Conservation (phyloP, 306 rosid species). For the Cicer bijugum region DNA sequence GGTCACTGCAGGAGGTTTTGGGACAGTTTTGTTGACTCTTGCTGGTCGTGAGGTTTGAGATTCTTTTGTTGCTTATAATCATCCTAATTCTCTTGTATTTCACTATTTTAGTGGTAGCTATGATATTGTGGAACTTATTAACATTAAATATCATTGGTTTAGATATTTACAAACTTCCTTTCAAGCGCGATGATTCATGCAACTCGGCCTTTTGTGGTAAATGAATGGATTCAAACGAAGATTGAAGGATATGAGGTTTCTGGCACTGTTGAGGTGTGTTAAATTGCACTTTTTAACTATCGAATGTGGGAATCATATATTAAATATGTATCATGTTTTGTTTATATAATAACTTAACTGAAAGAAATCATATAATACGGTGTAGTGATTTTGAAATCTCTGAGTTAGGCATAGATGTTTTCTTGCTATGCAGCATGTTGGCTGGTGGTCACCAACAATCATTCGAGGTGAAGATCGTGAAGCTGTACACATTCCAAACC, state of each 20-base stretch:
- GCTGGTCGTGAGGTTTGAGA: constrained; percentile 93
- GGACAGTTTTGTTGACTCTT: constrained; percentile 94
- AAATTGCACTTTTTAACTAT: constrained; percentile 36
- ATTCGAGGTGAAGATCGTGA: constrained; percentile 97
- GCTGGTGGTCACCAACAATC: constrained; percentile 99
- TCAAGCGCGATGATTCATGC: constrained; percentile 96
- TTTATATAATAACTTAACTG: constrained; percentile 9
- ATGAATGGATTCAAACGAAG: constrained; percentile 97
- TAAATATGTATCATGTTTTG: constrained; percentile 14
- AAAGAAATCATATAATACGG: constrained; percentile 22
- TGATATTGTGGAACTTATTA: constrained; percentile 35
- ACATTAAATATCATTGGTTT: constrained; percentile 38
- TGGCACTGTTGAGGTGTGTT: constrained; percentile 89
- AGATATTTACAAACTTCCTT: constrained; percentile 98
- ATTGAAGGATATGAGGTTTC: constrained; percentile 97
- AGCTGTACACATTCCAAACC: constrained; percentile 98
- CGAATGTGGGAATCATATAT: constrained; percentile 25
- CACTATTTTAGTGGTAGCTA: constrained; percentile 27
- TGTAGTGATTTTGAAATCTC: constrained; percentile 37
- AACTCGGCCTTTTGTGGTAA: constrained; percentile 89
- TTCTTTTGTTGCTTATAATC: constrained; percentile 16
- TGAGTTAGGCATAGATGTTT: constrained; percentile 37
- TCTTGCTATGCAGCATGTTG: constrained; percentile 78
- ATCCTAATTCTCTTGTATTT: constrained; percentile 18
- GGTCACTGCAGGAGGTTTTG: constrained; percentile 99